A percentile compares a stretch with the other conserved stretches of the same genome.
These are phyloP conservation scores for Rhexocercosporidium sp. DNA, from an alignment of 2,329 filamentous ascomycete genomes.

Conservation along the genomic window DNA sequence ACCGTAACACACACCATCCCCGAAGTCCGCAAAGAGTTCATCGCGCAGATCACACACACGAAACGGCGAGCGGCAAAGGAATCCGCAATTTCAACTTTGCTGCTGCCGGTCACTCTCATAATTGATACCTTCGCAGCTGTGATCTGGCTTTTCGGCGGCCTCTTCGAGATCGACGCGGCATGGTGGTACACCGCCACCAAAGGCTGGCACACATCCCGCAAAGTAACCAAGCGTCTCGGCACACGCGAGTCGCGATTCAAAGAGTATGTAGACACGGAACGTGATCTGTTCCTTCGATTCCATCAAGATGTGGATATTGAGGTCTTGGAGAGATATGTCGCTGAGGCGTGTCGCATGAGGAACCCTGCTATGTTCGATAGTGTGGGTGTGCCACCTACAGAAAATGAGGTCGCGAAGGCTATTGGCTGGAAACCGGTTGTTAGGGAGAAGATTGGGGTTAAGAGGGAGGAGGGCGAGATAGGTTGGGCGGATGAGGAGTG, in stretches of 20 bases:
- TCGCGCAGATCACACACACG: conserved; percentile 12
- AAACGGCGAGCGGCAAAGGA: conserved; percentile 10
- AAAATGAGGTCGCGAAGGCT: conserved; percentile 19
- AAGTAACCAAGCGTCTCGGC: conserved; percentile 10
- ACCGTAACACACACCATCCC: conserved; percentile 10
- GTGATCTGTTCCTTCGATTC: conserved; percentile 9
- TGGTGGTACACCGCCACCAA: conserved; percentile 41
- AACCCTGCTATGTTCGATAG: conserved; percentile 22
- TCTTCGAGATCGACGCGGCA: conserved; percentile 41
- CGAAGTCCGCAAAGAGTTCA: conserved; percentile 9
- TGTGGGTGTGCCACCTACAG: conserved; percentile 20
- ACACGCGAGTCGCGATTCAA: conserved; percentile 7
- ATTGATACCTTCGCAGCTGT: conserved; percentile 34
- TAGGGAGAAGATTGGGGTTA: conserved; percentile 13
- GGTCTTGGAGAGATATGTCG: conserved; percentile 11
- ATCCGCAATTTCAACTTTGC: conserved; percentile 14
- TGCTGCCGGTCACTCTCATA: conserved; percentile 14
- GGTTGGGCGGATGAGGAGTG: conserved; percentile 24
- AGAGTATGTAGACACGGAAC: conserved; percentile 9
- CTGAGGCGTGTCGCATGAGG: conserved; percentile 17
- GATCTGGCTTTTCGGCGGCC: conserved; percentile 43
- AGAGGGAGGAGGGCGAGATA: conserved; percentile 7
- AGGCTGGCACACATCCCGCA: conserved; percentile 20
- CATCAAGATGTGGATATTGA: conserved; percentile 8
- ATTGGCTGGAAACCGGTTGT: conserved; percentile 23